Evolutionary conservation across 257 asterid genomes (phyloP), one percentile per base, ranked within the genome.

Genomic region (Eustoma russellianum): DNA sequence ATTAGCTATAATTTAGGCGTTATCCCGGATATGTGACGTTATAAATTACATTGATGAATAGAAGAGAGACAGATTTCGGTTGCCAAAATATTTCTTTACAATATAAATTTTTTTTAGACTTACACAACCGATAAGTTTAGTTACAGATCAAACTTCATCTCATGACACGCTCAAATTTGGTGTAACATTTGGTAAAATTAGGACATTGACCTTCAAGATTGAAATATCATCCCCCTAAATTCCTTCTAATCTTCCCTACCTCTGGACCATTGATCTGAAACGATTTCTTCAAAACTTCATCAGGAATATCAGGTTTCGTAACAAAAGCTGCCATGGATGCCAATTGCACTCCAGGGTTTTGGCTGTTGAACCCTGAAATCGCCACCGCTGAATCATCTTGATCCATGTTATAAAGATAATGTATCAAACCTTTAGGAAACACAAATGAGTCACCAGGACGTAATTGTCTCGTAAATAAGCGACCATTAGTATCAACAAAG

Each of bases 321-420:
- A 57, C 30, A 24, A 82, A 72, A 0, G 79, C 14, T 7, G 81
- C 66, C 0, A 50, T 8, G 0, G 86, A 78, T 0, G 81, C 53
- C 12, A 77, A 50, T 63, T 79, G 84, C 0, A 79, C 62, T 0
- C 86, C 91, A 0, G 84, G 83, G 24, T 83, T 81, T 12, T 83
- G 94, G 70, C 91, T 86, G 33, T 59, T 83, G 30, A 83, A 17
- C 6, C 86, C 92, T 0, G 81, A 71, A 48, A 86, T 6, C 0
- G 62, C 67, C 0, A 75, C 7, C 9, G 80, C 79, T 3, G 75
- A 69, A 1, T 45, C 70, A 19, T 48, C 48, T 6, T 50, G 1
- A 24, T 75, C 83, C 9, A 61, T 51, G 45, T 77, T 79, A 44
- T 77, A 79, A 44, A 81, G 48, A 24, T 79, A 81, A 41, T 80